A percentile compares a stretch with the other conserved stretches of the same genome.
These are phyloP conservation scores for Pouteria glomerata DNA, from an alignment of 148 eudicot genomes.

Conservation along the genomic window DNA sequence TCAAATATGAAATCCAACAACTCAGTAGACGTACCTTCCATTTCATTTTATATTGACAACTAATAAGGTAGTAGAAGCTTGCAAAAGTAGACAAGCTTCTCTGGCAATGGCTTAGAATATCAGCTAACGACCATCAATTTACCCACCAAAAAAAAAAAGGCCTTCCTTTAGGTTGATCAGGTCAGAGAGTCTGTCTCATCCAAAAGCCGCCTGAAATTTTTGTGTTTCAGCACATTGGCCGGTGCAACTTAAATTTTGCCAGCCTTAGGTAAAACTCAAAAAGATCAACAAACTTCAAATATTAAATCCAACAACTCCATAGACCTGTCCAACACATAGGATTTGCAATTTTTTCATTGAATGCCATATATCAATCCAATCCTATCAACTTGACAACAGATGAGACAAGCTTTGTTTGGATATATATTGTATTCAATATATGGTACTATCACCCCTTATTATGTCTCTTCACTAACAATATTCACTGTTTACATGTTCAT, in stretches of 20 bases:
- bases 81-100: not conserved
- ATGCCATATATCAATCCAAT: not conserved
- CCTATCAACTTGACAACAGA: not conserved
- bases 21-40: not conserved
- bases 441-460: no score
- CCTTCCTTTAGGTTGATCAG: not conserved
- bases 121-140: not conserved
- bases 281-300: not conserved
- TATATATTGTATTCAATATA: no score
- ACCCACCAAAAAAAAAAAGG: not conserved
- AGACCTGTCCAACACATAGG: not conserved
- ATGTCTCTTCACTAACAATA: no score
- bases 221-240: not conserved
- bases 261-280: not conserved
- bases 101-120: not conserved
- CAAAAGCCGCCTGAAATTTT: not conserved
- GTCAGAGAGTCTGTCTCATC: not conserved
- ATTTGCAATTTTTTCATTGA: not conserved
- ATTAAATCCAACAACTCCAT: not conserved
- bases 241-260: not conserved
- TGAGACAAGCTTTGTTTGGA: no score
- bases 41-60: not conserved
- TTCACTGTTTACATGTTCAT: no score
- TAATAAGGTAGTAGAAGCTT: not conserved
- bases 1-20: not conserved